Base-by-base conservation (phyloP, 306 rosid genomes). In the Albizia julibrissin region DNA sequence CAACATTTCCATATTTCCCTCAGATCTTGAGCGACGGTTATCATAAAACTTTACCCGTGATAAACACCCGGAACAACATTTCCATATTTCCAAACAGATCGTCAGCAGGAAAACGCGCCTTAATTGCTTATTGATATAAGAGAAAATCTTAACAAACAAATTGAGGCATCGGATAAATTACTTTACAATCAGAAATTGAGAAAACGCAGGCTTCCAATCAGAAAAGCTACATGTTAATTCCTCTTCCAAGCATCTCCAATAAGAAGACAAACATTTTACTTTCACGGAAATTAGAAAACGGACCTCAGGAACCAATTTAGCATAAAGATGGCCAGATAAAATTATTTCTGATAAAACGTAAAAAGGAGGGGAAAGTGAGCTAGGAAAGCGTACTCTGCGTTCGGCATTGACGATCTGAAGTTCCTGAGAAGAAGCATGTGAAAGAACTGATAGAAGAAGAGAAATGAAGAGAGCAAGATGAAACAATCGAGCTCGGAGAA, bases 351-450 rank as follows among this genome's bases (percentile, higher is more conserved):
- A 40, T 12, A 27, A 52, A 43, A 37, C 27, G 22, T 24, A 13
- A 54, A 42, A 4, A 22, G 46, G 12, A 27, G 18, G 33, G 33
- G 43, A 34, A 34, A 39, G 66, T 50, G 39, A 76, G 24, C 26
- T 69, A 21, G 19, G 76, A 29, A 85, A 67, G 85, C 90, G 79
- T 84, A 93, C 98, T 79, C 98, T 91, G 85, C 97, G 97, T 87
- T 95, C 99, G 42, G 99, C 98, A 85, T 86, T 92, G 89, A 88
- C 39, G 92, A 95, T 92, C 90, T 90, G 94, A 79, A 95, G 80
- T 42, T 90, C 81, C 58, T 80, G 89, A 21, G 87, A 77, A 44
- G 91, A 88, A 37, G 96, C 87, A 27, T 21, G 47, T 8, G 84
- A 50, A 3, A 86, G 80, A 43, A 84, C 42, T 7, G 74, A 87